Evolutionary conservation across 345 rosid genomes (phyloP).

Genomic region (Anastatica hierochuntica): DNA sequence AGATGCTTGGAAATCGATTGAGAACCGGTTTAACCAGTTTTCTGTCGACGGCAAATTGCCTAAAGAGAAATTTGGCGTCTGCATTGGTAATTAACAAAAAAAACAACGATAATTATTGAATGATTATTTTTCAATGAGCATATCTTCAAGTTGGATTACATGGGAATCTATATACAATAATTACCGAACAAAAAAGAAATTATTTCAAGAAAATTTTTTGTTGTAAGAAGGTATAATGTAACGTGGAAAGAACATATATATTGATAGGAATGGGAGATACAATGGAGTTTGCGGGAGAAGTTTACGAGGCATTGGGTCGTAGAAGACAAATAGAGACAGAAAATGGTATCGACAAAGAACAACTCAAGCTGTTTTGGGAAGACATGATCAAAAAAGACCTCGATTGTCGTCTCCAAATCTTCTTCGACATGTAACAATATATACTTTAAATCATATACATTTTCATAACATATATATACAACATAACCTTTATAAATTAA

Average conservation of each 20-base stretch:
- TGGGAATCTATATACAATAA: too few species aligned
- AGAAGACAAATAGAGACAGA: slow-evolving; percentile 39
- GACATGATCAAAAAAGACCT: slow-evolving; percentile 74
- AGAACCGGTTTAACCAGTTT: slow-evolving; percentile 58
- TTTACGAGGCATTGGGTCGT: slow-evolving; percentile 70
- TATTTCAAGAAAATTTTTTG: too few species aligned
- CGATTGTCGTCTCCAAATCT: slow-evolving; percentile 78
- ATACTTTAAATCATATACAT: neutral
- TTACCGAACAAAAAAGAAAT: too few species aligned
- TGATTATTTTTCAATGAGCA: neutral
- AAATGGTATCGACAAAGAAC: slow-evolving; percentile 56
- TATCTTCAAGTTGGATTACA: too few species aligned
- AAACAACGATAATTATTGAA: neutral
- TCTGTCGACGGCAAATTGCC: slow-evolving; percentile 47
- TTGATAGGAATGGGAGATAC: slow-evolving; percentile 79
- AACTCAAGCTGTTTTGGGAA: slow-evolving; percentile 70
- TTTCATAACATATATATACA: too few species aligned
- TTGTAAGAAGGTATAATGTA: too few species aligned
- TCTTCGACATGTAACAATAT: slow-evolving; percentile 67
- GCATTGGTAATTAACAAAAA: slow-evolving; percentile 52
- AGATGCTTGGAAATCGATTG: slow-evolving; percentile 82
- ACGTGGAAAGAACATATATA: too few species aligned
- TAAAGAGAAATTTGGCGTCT: slow-evolving; percentile 61
- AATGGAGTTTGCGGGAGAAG: slow-evolving; percentile 68
- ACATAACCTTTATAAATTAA: too few species aligned